phyloP scores from a whole-genome alignment of 768 basidiomycete genomes.

The Psilocybe sp. region DNA sequence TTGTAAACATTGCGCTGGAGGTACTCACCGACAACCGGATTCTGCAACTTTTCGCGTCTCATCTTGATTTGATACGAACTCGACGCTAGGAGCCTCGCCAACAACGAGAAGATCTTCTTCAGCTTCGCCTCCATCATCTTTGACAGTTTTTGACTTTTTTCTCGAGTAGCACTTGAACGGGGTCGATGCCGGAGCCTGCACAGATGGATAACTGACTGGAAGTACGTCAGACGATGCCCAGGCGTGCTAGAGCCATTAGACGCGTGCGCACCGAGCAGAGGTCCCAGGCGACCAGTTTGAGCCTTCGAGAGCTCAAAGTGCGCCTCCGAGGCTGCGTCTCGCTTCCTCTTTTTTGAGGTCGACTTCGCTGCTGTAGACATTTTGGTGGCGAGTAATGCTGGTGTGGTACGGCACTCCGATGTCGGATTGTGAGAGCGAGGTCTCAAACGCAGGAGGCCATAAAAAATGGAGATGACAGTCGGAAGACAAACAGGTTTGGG shows the following conservation, averaged over 20 bases:
- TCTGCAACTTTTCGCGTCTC: constrained; percentile 47
- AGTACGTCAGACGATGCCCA: not conserved
- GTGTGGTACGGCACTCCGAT: not conserved
- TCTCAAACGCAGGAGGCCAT: not conserved
- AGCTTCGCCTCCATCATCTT: constrained; percentile 24
- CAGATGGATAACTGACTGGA: constrained; percentile 54
- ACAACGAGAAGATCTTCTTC: constrained; percentile 52
- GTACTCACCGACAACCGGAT: constrained; percentile 65
- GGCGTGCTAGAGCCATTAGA: constrained; percentile 1
- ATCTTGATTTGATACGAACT: constrained; percentile 69
- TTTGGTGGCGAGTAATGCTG: constrained; percentile 4
- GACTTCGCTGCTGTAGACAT: constrained; percentile 33
- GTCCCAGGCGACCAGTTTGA: constrained; percentile 27
- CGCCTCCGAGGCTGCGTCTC: constrained; percentile 25
- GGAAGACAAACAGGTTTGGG: constrained; percentile 11
- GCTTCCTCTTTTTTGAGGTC: constrained; percentile 42
- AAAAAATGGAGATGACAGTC: constrained; percentile 13
- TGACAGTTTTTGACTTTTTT: constrained; percentile 35
- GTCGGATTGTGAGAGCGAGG: not conserved
- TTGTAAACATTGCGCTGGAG: not conserved
- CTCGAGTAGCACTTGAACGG: constrained; percentile 59
- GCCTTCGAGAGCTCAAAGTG: constrained; percentile 29
- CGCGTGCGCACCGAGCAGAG: constrained; percentile 33
- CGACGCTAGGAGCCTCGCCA: constrained; percentile 82
- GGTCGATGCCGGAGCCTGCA: constrained; percentile 55